phyloP scores from a whole-genome alignment of 495 filamentous ascomycete genomes.

The Tuber aestivum region DNA sequence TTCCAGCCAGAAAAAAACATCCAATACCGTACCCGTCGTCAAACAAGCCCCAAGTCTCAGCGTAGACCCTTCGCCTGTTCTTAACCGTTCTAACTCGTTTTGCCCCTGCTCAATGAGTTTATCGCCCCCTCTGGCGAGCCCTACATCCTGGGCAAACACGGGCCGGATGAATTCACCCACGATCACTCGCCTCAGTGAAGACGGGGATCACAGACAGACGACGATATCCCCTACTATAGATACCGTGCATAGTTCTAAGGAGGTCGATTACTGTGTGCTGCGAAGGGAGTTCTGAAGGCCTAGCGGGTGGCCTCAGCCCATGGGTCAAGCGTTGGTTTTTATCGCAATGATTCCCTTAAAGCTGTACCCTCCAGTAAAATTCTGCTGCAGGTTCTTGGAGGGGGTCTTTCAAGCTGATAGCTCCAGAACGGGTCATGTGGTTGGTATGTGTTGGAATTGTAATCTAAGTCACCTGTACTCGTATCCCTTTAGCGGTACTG shows the following conservation, averaged over 20 bases:
- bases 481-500: no score
- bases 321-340: background rate
- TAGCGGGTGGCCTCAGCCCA: background rate
- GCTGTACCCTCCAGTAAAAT: background rate
- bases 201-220: background rate
- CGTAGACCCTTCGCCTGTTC: background rate
- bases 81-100: background rate
- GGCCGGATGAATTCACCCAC: background rate
- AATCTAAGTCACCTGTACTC: no score
- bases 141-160: background rate
- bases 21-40: background rate
- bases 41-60: background rate
- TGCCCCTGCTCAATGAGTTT: background rate
- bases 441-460: background rate
- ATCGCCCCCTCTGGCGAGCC: background rate
- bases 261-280: background rate
- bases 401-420: background rate
- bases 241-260: background rate
- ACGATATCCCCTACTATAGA: background rate
- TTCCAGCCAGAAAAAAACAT: background rate
- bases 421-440: background rate
- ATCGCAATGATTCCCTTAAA: background rate
- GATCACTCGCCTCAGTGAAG: background rate
- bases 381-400: background rate
- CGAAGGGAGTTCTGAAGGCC: background rate